Percentiles rank a stretch among this genome's conserved stretches.
Conservation (phyloP, 169 alveolate species). For the Cytauxzoon felis region DNA sequence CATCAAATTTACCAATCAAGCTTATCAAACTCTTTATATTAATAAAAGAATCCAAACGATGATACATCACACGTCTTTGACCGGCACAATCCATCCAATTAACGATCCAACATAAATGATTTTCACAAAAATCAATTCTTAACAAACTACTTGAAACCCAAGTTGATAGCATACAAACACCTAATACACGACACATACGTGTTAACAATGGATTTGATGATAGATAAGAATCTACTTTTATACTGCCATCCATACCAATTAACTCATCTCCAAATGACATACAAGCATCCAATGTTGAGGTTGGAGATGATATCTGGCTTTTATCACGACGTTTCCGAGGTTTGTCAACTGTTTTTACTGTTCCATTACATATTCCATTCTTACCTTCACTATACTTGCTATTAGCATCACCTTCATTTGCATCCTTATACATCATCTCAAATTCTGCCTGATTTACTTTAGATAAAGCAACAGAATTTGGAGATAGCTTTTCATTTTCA, state of each 20-base stretch:
- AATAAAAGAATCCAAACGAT: slow-evolving; percentile 40
- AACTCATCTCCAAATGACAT: background rate
- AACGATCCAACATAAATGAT: slow-evolving; percentile 46
- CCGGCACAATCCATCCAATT: slow-evolving; percentile 48
- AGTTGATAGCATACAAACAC: background rate
- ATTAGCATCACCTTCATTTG: no score
- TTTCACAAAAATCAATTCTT: slow-evolving; percentile 28
- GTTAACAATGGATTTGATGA: background rate
- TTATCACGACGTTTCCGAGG: no score
- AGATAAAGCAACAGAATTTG: no score
- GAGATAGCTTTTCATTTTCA: no score
- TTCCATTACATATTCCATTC: no score
- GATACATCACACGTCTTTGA: slow-evolving; percentile 54
- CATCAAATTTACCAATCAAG: slow-evolving; percentile 6
- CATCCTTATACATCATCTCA: no score
- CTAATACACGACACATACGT: background rate
- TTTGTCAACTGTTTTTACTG: no score
- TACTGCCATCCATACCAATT: background rate
- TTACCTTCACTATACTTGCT: no score
- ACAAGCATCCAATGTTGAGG: background rate
- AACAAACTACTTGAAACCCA: background rate
- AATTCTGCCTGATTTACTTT: no score
- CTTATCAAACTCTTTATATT: slow-evolving; percentile 4
- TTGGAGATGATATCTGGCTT: no score
- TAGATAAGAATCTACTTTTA: background rate